A percentile compares a stretch with the other conserved stretches of the same genome.
Conservation (phyloP, 2,329 filamentous ascomycete genomes). For the Pyricularia sp. region DNA sequence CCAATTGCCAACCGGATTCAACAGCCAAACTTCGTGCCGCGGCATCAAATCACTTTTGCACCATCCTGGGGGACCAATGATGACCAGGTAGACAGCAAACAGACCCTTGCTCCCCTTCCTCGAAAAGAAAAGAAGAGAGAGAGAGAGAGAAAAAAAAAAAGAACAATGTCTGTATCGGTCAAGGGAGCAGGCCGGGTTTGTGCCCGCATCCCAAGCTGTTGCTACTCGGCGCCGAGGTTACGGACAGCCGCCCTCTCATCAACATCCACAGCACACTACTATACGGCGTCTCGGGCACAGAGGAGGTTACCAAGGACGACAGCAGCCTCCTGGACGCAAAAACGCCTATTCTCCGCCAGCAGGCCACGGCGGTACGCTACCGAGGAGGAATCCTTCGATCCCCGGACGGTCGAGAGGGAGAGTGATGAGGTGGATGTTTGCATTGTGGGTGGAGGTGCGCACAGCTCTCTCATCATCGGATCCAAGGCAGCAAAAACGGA, state of each 20-base stretch:
- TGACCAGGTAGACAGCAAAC: background rate
- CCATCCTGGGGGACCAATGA: background rate
- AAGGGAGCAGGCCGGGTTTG: background rate
- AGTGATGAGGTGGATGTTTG: slow-evolving; percentile 91
- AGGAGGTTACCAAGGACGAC: background rate
- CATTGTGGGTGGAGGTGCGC: slow-evolving; percentile 74
- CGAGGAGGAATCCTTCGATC: slow-evolving; percentile 49
- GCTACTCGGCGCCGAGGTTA: background rate
- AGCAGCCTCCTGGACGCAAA: slow-evolving; percentile 2
- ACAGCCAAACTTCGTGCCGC: background rate
- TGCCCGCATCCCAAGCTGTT: background rate
- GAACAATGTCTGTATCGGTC: background rate
- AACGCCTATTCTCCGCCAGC: slow-evolving; percentile 13
- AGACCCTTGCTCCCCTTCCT: background rate
- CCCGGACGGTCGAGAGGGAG: slow-evolving; percentile 63
- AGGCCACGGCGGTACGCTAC: slow-evolving; percentile 15
- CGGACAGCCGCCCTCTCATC: background rate
- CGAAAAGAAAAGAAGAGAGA: too few species aligned
- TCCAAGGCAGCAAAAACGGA: background rate
- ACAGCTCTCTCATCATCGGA: background rate
- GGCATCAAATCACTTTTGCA: background rate
- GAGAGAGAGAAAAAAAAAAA: background rate
- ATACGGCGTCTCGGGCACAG: background rate
- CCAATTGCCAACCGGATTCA: background rate
- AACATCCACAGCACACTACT: background rate